Evolutionary conservation across 148 eudicot genomes (phyloP).

Genomic region (Bassia scoparia): DNA sequence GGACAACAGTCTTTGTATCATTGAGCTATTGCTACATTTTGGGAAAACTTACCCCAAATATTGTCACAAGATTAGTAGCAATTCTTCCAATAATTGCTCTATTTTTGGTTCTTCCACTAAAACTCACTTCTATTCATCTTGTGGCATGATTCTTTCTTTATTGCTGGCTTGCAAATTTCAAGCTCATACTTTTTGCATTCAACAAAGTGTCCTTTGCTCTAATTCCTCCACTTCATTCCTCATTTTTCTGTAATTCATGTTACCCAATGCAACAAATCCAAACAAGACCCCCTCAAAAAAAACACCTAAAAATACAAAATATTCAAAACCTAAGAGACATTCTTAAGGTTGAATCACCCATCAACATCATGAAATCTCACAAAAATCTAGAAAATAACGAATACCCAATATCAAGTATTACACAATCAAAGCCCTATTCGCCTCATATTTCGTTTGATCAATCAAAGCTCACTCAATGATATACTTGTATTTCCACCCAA

Average conservation of each 20-base stretch:
- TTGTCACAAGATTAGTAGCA: conserved; percentile 27
- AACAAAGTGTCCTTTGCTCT: conserved; percentile 38
- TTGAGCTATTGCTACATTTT: conserved; percentile 35
- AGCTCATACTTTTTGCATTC: conserved; percentile 45
- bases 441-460: conserved; percentile 26
- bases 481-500: conserved; percentile 33
- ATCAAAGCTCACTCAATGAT: conserved; percentile 27
- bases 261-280: conserved; percentile 42
- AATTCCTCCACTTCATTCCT: conserved; percentile 27
- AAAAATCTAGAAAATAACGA: too few species aligned
- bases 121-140: conserved; percentile 39
- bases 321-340: too few species aligned
- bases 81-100: conserved; percentile 38
- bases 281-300: conserved; percentile 2
- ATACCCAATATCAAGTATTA: conserved; percentile 26
- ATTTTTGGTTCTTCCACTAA: conserved; percentile 39
- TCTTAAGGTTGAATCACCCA: neutral
- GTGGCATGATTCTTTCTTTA: conserved; percentile 43
- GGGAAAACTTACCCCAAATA: conserved; percentile 28
- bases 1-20: conserved; percentile 32
- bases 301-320: neutral
- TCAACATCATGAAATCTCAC: conserved; percentile 2
- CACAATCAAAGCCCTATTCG: conserved; percentile 30
- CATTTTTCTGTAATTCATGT: conserved; percentile 39
- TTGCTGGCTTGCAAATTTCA: conserved; percentile 53